phyloP scores from a whole-genome alignment of 495 filamentous ascomycete species.

The Podospora anserina region DNA sequence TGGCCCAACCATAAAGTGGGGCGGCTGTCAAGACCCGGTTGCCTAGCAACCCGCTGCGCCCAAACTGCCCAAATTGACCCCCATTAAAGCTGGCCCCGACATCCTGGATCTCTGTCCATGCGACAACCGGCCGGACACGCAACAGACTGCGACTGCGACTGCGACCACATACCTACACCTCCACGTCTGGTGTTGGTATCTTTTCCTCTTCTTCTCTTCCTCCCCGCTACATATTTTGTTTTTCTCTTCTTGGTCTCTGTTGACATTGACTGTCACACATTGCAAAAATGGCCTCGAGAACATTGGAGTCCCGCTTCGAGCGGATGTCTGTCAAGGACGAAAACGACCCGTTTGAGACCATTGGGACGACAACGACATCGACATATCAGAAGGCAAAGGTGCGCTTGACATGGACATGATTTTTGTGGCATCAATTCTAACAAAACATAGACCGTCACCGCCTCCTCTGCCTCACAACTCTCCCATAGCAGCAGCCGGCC shows the following conservation, averaged over 20 bases:
- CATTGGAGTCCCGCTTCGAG: slow-evolving; percentile 76
- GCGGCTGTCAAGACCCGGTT: background rate
- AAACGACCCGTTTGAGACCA: slow-evolving; percentile 50
- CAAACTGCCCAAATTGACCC: background rate
- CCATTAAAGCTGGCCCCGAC: slow-evolving; percentile 1
- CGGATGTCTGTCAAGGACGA: slow-evolving; percentile 79
- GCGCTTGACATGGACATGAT: slow-evolving; percentile 12
- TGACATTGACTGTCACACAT: slow-evolving; percentile 7
- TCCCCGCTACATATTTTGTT: background rate
- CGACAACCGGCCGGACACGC: slow-evolving; percentile 1
- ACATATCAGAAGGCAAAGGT: slow-evolving; percentile 69
- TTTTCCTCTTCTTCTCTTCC: background rate
- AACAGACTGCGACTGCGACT: slow-evolving; percentile 4
- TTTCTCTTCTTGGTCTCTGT: background rate
- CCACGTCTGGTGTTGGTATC: background rate
- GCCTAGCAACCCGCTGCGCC: background rate
- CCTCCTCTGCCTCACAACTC: slow-evolving; percentile 52
- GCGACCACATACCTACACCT: background rate
- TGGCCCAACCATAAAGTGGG: background rate
- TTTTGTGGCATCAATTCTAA: slow-evolving; percentile 27
- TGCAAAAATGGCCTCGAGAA: slow-evolving; percentile 46
- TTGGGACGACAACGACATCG: slow-evolving; percentile 38
- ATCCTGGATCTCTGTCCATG: background rate
- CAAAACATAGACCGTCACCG: slow-evolving; percentile 43
- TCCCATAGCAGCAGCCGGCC: slow-evolving; percentile 59